phyloP scores from a whole-genome alignment of 352 stramenopile genomes.

The Blastocystis hominis region DNA sequence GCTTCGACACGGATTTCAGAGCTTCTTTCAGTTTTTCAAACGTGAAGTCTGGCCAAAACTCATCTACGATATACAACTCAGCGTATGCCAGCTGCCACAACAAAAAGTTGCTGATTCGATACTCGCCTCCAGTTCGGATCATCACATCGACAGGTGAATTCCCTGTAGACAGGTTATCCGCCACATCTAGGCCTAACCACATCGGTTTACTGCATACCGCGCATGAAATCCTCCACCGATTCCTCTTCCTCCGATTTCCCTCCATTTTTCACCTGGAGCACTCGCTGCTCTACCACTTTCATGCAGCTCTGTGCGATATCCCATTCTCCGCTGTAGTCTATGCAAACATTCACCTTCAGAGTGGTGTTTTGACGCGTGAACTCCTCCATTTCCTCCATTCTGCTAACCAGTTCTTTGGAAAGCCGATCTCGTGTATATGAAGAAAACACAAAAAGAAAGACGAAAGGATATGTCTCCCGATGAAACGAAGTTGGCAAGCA shows the following conservation, averaged over 20 bases:
- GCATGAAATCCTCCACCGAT: slow-evolving; percentile 72
- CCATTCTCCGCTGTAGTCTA: slow-evolving; percentile 57
- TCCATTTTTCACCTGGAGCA: slow-evolving; percentile 66
- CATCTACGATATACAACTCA: slow-evolving; percentile 84
- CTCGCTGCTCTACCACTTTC: not conserved
- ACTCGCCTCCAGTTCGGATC: slow-evolving; percentile 84
- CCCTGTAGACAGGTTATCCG: not conserved
- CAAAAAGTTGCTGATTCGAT: slow-evolving; percentile 87
- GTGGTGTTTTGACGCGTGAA: not conserved
- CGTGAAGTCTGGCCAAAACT: slow-evolving; percentile 84
- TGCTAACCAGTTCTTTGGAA: not conserved
- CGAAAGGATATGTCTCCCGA: slow-evolving; percentile 57
- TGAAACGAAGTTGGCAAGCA: slow-evolving; percentile 18
- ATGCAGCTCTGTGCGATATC: slow-evolving; percentile 56
- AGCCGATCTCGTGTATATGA: slow-evolving; percentile 31
- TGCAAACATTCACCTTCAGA: slow-evolving; percentile 44
- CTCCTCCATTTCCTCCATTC: slow-evolving; percentile 48
- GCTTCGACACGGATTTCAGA: slow-evolving; percentile 72
- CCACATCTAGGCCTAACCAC: slow-evolving; percentile 13
- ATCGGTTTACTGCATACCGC: slow-evolving; percentile 60
- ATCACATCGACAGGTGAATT: slow-evolving; percentile 78
- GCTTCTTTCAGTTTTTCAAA: slow-evolving; percentile 67
- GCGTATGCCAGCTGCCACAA: slow-evolving; percentile 86
- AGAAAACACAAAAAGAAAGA: not conserved
- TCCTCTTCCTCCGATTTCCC: slow-evolving; percentile 67